Evolutionary conservation across 306 rosid genomes (phyloP).

Genomic region (Astragalus membranaceus): DNA sequence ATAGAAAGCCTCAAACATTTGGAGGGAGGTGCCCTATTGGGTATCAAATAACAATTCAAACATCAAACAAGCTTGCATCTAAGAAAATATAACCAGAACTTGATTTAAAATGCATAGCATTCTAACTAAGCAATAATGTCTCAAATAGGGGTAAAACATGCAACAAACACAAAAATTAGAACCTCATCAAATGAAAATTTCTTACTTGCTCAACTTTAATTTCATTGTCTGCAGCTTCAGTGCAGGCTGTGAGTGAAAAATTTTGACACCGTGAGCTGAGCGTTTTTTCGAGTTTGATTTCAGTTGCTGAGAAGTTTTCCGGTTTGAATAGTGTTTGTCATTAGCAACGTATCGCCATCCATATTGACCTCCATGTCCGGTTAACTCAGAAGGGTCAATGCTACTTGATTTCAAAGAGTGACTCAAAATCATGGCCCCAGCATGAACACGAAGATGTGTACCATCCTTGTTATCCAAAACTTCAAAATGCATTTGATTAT

Average conservation of each 20-base stretch:
- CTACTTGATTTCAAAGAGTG: slow-evolving; percentile 41
- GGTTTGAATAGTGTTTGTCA: slow-evolving; percentile 83
- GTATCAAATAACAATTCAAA: slow-evolving; percentile 6
- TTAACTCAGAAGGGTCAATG: slow-evolving; percentile 60
- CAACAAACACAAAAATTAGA: background rate
- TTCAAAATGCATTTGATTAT: slow-evolving; percentile 95
- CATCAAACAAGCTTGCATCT: slow-evolving; percentile 11
- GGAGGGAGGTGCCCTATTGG: background rate
- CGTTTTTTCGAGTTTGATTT: slow-evolving; percentile 90
- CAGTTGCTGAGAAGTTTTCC: slow-evolving; percentile 87
- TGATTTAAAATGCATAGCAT: background rate
- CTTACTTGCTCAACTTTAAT: slow-evolving; percentile 94
- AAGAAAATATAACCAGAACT: background rate
- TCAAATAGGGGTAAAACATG: background rate
- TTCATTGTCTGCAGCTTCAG: slow-evolving; percentile 88
- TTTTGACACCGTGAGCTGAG: slow-evolving; percentile 79
- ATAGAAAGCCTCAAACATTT: background rate
- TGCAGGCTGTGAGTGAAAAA: slow-evolving; percentile 92
- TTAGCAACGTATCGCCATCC: slow-evolving; percentile 85
- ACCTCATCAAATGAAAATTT: background rate
- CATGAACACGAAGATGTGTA: slow-evolving; percentile 67
- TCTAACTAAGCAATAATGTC: background rate
- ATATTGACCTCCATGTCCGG: slow-evolving; percentile 76
- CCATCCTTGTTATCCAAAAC: slow-evolving; percentile 60
- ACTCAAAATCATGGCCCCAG: slow-evolving; percentile 81